Conservation (phyloP, 2,329 filamentous ascomycete genomes). For the Pseudogymnoascus sp. region DNA sequence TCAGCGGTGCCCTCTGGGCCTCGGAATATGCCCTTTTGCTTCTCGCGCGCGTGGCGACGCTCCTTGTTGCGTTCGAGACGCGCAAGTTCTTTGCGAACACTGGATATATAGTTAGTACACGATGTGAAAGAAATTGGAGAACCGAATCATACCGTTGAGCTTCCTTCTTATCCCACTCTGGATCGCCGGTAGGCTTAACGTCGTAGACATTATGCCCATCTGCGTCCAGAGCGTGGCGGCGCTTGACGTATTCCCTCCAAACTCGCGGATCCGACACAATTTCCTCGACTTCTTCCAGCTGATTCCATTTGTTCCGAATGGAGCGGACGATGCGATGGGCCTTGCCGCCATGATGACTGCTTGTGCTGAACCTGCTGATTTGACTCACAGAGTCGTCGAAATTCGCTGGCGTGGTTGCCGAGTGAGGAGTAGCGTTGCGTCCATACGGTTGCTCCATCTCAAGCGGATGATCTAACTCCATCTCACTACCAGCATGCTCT, state of each 20-base stretch:
- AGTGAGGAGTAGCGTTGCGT: slow-evolving; percentile 51
- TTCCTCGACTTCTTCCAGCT: slow-evolving; percentile 50
- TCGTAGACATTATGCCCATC: slow-evolving; percentile 42
- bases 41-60: slow-evolving; percentile 79
- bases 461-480: slow-evolving; percentile 20
- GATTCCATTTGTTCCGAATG: slow-evolving; percentile 52
- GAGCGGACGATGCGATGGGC: slow-evolving; percentile 68
- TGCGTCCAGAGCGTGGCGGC: slow-evolving; percentile 40
- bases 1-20: slow-evolving; percentile 19
- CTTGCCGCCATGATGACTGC: slow-evolving; percentile 58
- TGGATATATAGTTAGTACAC: slow-evolving; percentile 30
- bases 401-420: slow-evolving; percentile 51
- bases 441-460: slow-evolving; percentile 50
- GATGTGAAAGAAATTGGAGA: slow-evolving; percentile 5
- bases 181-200: slow-evolving; percentile 55
- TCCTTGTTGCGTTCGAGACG: slow-evolving; percentile 88
- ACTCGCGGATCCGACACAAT: slow-evolving; percentile 72
- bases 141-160: slow-evolving; percentile 41
- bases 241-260: slow-evolving; percentile 79
- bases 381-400: slow-evolving; percentile 74
- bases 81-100: slow-evolving; percentile 64
- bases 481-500: slow-evolving; percentile 55
- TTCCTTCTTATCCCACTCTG: slow-evolving; percentile 55
- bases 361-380: slow-evolving; percentile 61
- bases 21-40: slow-evolving; percentile 58